Evolutionary conservation across 495 filamentous ascomycete species (phyloP), one percentile per base, ranked within the genome.

Genomic region (Aspergillus mulundensis): DNA sequence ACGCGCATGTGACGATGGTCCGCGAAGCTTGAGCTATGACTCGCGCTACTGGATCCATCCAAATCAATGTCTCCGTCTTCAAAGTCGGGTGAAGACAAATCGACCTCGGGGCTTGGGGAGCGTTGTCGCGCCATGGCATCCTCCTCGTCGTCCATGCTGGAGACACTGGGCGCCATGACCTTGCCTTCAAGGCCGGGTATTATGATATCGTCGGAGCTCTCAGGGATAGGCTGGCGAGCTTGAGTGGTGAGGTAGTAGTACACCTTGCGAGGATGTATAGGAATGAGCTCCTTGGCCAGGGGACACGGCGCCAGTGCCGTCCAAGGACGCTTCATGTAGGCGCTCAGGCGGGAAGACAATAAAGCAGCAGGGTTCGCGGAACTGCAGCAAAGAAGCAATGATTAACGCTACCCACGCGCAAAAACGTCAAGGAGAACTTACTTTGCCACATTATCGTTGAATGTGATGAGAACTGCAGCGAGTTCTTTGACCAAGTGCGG

Each of bases 401-500:
- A 6, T 50, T 50, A 50, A 34, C 34, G 4, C 18, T 14, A 30
- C 38, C 21, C 0, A 21, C 32, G 28, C 30, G 47, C 16, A 1
- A 7, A 36, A 36, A 18, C 7, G 28, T n/a, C n/a, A 8, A 25
- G 43, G 15, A 38, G 28, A 21, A 72, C 91, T 62, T 83, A 97
- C 94, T 90, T 94, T 75, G 94, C 87, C 60, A 98, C 90, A 60
- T 87, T 88, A 56, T 87, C 84, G 62, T 95, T 86, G 47, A 85
- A 78, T 24, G 80, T 80, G 58, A 88, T 80, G 51, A 98, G 80
- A 20, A 95, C 80, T 6, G 87, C 79, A 41, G 94, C 91, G 32
- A 98, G 83, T 72, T 97, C 95, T 70, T 96, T 97, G 47, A 97
- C 89, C 20, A 96, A 74, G 61, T 97, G 94, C 5, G 94, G 94